Conservation (phyloP, 2,329 filamentous ascomycete genomes). For the Fonsecaea monophora region DNA sequence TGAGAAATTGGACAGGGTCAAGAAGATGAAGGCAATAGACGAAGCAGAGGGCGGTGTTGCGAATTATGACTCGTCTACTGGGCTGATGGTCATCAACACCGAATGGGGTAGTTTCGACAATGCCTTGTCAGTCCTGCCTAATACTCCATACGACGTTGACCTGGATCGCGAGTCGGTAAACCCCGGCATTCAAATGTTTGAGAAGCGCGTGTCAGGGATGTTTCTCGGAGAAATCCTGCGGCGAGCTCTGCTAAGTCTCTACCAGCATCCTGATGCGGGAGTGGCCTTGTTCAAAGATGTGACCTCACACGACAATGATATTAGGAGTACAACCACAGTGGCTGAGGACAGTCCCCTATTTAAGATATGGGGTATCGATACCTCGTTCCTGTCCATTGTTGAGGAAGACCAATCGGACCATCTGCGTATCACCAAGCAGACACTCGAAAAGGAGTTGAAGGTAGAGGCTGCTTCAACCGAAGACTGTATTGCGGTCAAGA, state of each 20-base stretch:
- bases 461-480: constrained; percentile 78
- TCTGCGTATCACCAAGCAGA: constrained; percentile 74
- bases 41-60: constrained; percentile 57
- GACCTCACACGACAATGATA: constrained; percentile 72
- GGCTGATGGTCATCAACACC: constrained; percentile 96
- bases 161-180: constrained; percentile 84
- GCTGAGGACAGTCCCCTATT: constrained; percentile 71
- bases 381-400: constrained; percentile 84
- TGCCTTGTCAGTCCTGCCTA: constrained; percentile 82
- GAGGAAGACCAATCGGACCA: constrained; percentile 78
- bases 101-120: constrained; percentile 99
- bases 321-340: constrained; percentile 72
- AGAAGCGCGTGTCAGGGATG: constrained; percentile 98
- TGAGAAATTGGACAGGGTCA: constrained; percentile 85
- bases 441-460: constrained; percentile 76
- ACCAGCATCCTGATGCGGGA: constrained; percentile 65
- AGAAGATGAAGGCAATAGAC: constrained; percentile 70
- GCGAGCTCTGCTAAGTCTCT: constrained; percentile 72
- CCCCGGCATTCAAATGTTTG: constrained; percentile 96
- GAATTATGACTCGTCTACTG: constrained; percentile 78
- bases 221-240: constrained; percentile 94
- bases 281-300: constrained; percentile 77
- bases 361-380: constrained; percentile 88
- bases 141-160: constrained; percentile 79
- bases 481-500: constrained; percentile 87